A percentile compares a stretch with the other conserved stretches of the same genome.
These are phyloP conservation scores for Penicillium lividum DNA, from an alignment of 495 filamentous ascomycete genomes.

Conservation along the genomic window DNA sequence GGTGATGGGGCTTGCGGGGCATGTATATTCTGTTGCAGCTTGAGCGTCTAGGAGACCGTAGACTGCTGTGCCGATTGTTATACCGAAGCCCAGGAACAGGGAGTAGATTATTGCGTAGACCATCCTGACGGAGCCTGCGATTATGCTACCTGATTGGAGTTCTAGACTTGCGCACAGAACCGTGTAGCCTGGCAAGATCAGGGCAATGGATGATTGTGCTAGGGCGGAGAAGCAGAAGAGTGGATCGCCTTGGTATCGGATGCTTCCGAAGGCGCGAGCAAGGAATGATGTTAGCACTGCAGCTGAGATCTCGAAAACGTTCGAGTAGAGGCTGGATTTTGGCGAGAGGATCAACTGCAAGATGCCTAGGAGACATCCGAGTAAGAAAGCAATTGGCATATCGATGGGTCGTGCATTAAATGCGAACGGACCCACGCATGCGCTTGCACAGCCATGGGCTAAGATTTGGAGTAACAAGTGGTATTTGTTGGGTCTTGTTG, in stretches of 20 bases:
- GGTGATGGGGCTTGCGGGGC: conserved; percentile 54
- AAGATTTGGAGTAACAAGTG: conserved; percentile 71
- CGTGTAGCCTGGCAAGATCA: conserved; percentile 89
- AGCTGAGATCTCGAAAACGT: conserved; percentile 89
- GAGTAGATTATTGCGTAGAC: conserved; percentile 96
- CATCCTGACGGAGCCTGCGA: conserved; percentile 91
- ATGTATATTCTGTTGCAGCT: conserved; percentile 73
- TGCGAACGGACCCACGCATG: conserved; percentile 80
- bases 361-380: conserved; percentile 80
- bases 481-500: conserved; percentile 62
- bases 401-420: conserved; percentile 87
- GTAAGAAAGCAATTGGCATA: conserved; percentile 81
- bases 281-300: conserved; percentile 88
- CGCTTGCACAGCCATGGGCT: conserved; percentile 83
- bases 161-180: conserved; percentile 83
- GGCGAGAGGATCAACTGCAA: conserved; percentile 81
- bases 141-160: conserved; percentile 80
- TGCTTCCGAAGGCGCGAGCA: conserved; percentile 83
- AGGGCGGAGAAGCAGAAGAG: conserved; percentile 91
- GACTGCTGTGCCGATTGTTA: conserved; percentile 88
- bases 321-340: conserved; percentile 71
- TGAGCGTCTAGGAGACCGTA: conserved; percentile 79
- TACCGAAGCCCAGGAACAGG: conserved; percentile 93
- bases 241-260: conserved; percentile 56
- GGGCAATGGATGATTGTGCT: conserved; percentile 85